These are phyloP conservation scores for Colletotrichum destructivum DNA, from an alignment of 2,329 filamentous ascomycete genomes.

Conservation along the genomic window DNA sequence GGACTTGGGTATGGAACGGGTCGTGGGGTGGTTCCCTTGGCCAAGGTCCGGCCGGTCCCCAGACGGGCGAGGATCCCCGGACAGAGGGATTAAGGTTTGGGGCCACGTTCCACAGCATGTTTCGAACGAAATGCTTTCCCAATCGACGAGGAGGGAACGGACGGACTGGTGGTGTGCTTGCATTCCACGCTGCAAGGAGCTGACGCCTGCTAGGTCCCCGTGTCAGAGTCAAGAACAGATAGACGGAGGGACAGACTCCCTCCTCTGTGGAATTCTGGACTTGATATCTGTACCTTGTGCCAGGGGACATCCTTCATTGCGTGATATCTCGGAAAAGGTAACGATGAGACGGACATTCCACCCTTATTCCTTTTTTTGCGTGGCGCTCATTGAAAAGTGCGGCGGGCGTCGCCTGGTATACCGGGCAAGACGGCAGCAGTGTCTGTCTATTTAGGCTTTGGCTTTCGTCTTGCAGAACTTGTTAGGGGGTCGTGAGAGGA, in stretches of 20 bases:
- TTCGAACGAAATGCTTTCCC: conserved; percentile 37
- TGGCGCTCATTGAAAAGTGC: background rate
- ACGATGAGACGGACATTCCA: conserved; percentile 8
- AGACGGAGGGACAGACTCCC: background rate
- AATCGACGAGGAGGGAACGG: conserved; percentile 12
- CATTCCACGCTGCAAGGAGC: conserved; percentile 1
- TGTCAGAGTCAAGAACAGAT: background rate
- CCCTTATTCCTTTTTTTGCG: background rate
- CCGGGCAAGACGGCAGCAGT: background rate
- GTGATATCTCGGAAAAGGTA: background rate
- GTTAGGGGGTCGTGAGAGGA: background rate
- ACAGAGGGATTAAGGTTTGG: conserved; percentile 29
- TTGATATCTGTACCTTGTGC: conserved; percentile 26
- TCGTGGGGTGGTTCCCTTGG: conserved; percentile 16
- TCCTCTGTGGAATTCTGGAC: background rate
- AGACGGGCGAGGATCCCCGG: conserved; percentile 16
- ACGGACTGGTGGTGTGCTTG: background rate
- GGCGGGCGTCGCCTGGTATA: background rate
- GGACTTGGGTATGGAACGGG: background rate
- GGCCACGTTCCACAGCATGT: conserved; percentile 39
- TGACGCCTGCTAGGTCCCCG: conserved; percentile 2
- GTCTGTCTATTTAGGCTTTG: conserved; percentile 17
- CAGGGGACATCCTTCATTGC: conserved; percentile 6
- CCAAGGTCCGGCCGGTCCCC: conserved; percentile 13
- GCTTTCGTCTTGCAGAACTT: conserved; percentile 21